Evolutionary conservation across 257 asterid genomes (phyloP), one percentile per base, ranked within the genome.

Genomic region (Penstemon davidsonii): DNA sequence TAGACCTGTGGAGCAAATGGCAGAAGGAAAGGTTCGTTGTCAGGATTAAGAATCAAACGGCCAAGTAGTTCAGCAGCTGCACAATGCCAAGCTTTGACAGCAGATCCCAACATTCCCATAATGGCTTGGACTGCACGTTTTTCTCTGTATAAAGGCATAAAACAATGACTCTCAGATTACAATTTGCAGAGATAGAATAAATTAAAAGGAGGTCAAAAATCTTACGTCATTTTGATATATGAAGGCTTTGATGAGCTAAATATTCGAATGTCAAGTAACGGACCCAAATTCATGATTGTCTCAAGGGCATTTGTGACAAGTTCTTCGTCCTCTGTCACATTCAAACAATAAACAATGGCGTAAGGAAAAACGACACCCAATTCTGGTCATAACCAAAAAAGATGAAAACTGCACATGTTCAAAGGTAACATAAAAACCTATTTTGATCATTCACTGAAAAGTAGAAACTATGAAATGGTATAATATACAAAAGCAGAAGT

Each of bases 51-150:
- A 50, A 88, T 86, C 86, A 90, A 67, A 58, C 97, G 97, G 33
- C 99, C 96, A 43, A 91, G 83, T 67, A 94, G 80, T 73, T 94
- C 97, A 3, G 99, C 96, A 52, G 99, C 95, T 15, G 92, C 96
- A 78, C 97, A 90, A 78, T 94, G 99, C 99, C 99, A 94, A 71
- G 86, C 80, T 80, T 81, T 80, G 58, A 94, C 97, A 72, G 92
- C 81, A 66, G 99, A 94, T 60, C 90, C 96, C 69, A 94, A 82
- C 78, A 94, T 82, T 69, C 87, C 97, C 91, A 87, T 85, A 69
- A 90, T 81, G 45, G 96, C 95, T 84, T 87, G 95, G 66, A 94
- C 91, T 8, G 94, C 97, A 54, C 87, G 95, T 58, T 84, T 82
- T 78, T 82, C 96, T 69, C 99, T 93, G 82, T 42, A 72, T 33